phyloP scores from a whole-genome alignment of 345 rosid genomes.

The Hibiscus syriacus region DNA sequence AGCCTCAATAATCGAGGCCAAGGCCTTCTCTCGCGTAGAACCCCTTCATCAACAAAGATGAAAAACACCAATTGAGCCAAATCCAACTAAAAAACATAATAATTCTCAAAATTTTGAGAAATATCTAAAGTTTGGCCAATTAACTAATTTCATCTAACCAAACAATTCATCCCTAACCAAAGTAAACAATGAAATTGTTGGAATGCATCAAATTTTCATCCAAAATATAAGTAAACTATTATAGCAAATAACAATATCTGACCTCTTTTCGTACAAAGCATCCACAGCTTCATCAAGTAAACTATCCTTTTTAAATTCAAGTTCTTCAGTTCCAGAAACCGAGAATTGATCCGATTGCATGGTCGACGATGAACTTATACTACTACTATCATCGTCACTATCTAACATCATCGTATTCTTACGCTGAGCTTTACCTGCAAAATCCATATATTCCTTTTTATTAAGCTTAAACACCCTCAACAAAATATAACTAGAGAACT shows the following conservation, averaged over 20 bases:
- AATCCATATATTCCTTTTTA: neutral
- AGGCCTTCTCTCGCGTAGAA: constrained; percentile 76
- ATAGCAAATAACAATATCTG: neutral
- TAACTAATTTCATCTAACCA: neutral
- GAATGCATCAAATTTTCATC: neutral
- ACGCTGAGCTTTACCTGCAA: constrained; percentile 50
- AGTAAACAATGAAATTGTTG: no score
- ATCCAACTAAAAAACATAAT: neutral
- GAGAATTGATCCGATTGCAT: constrained; percentile 44
- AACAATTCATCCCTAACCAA: neutral
- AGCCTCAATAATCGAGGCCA: constrained; percentile 59
- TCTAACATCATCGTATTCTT: constrained; percentile 57
- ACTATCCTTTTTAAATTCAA: constrained; percentile 50
- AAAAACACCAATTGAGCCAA: constrained; percentile 9
- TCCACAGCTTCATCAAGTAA: constrained; percentile 72
- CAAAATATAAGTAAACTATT: neutral
- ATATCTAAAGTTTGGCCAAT: neutral
- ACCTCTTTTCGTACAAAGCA: constrained; percentile 82
- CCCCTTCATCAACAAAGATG: constrained; percentile 37
- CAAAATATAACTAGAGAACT: neutral
- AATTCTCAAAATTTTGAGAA: neutral
- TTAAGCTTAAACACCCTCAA: neutral
- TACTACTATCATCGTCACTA: constrained; percentile 74
- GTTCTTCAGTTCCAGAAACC: constrained; percentile 47
- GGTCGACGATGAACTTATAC: constrained; percentile 70